Percentiles rank a stretch among this genome's conserved stretches.
Conservation (phyloP, 371 early-diverging fungal species). For the Rhizomucor pusillus region DNA sequence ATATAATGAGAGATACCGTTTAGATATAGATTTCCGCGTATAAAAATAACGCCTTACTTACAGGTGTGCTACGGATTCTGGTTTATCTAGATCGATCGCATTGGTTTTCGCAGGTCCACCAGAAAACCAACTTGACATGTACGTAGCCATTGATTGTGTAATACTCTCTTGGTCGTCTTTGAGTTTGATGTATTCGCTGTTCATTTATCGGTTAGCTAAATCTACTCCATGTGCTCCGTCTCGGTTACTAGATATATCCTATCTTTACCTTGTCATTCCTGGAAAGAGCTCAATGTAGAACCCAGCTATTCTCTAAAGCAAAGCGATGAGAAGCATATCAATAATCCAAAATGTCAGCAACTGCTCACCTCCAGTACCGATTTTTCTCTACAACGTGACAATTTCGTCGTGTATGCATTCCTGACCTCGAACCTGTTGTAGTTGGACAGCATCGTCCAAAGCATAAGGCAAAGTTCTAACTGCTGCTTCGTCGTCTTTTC, state of each 20-base stretch:
- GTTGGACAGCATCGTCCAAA: slow-evolving; percentile 50
- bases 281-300: slow-evolving; percentile 24
- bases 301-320: slow-evolving; percentile 26
- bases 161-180: slow-evolving; percentile 50
- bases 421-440: slow-evolving; percentile 57
- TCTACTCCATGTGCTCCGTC: too few relatives aligned
- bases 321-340: background rate
- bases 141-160: slow-evolving; percentile 39
- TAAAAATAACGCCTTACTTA: slow-evolving; percentile 24
- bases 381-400: slow-evolving; percentile 28
- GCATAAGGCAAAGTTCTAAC: slow-evolving; percentile 32
- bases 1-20: background rate
- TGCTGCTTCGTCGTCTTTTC: slow-evolving; percentile 20
- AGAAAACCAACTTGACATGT: slow-evolving; percentile 49
- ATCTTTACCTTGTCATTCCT: slow-evolving; percentile 37
- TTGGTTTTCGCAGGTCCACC: slow-evolving; percentile 15
- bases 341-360: background rate
- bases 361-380: slow-evolving; percentile 13
- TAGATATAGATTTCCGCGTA: background rate
- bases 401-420: slow-evolving; percentile 40
- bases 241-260: background rate
- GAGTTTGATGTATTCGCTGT: slow-evolving; percentile 41
- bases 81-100: slow-evolving; percentile 30
- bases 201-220: background rate
- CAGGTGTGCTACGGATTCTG: slow-evolving; percentile 35